Conservation (phyloP, 148 eudicot species). For the Simmondsia chinensis region DNA sequence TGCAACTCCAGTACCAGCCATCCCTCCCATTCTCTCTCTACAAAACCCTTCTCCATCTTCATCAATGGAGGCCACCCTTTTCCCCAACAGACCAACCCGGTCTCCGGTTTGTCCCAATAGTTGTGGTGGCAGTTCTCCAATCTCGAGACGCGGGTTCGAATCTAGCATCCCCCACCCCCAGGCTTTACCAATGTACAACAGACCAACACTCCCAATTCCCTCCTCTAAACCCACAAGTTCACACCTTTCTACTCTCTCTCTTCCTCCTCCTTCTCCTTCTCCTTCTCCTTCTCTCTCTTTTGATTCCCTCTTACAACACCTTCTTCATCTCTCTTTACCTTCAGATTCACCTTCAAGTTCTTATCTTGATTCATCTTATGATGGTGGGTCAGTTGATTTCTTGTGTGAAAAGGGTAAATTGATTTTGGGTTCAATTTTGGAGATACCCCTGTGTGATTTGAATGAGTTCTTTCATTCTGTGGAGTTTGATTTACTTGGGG, state of each 20-base stretch:
- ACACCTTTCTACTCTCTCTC: conserved; percentile 40
- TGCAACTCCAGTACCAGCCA: too few relatives aligned
- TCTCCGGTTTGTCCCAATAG: too few relatives aligned
- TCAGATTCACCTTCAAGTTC: conserved; percentile 24
- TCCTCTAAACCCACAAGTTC: conserved; percentile 46
- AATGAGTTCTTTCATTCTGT: conserved; percentile 36
- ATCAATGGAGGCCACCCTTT: conserved; percentile 66
- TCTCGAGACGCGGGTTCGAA: too few relatives aligned
- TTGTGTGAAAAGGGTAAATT: conserved; percentile 50
- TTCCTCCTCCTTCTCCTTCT: conserved; percentile 35
- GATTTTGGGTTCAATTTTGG: conserved; percentile 38
- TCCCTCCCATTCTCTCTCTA: too few relatives aligned
- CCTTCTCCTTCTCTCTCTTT: conserved; percentile 39
- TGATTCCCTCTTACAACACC: conserved; percentile 67
- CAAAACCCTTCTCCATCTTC: too few relatives aligned
- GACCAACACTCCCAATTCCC: conserved; percentile 50
- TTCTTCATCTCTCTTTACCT: conserved; percentile 51
- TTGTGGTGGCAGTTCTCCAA: too few relatives aligned
- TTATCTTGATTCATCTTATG: conserved; percentile 14
- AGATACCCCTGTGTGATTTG: conserved; percentile 35
- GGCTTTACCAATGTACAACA: too few relatives aligned
- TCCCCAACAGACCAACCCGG: conserved; percentile 68
- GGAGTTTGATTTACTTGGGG: conserved; percentile 31
- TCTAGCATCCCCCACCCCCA: too few relatives aligned
- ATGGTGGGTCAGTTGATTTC: conserved; percentile 37